Percentiles rank a stretch among this genome's conserved stretches.
phyloP scores from a whole-genome alignment of 305 asterid species.

The Vinca major region DNA sequence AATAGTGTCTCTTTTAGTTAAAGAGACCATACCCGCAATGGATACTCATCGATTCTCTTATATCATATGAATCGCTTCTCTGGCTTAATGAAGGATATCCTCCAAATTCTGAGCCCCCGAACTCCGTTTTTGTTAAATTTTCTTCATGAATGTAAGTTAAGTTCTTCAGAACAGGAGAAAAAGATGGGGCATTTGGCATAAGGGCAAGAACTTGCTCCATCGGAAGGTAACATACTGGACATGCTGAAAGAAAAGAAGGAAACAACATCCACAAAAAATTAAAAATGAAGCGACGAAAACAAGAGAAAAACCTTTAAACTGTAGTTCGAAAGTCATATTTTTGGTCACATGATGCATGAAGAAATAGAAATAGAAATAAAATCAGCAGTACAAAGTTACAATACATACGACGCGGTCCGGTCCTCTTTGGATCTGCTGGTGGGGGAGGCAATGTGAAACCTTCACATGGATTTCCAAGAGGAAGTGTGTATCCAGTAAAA shows the following conservation, averaged over 20 bases:
- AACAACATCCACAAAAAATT: constrained; percentile 9
- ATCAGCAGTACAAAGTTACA: constrained; percentile 12
- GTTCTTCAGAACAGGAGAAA: constrained; percentile 56
- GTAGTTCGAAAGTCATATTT: neutral
- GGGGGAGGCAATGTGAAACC: constrained; percentile 77
- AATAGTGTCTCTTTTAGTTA: neutral
- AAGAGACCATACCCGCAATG: constrained; percentile 64
- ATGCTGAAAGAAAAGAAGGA: constrained; percentile 44
- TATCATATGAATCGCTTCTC: constrained; percentile 61
- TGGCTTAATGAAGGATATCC: constrained; percentile 65
- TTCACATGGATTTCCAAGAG: constrained; percentile 81
- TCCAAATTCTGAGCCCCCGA: constrained; percentile 88
- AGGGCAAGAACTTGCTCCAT: constrained; percentile 53
- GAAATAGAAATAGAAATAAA: neutral
- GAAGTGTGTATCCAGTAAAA: constrained; percentile 68
- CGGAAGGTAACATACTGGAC: constrained; percentile 86
- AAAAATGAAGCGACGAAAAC: neutral
- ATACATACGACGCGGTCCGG: constrained; percentile 77
- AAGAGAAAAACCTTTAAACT: neutral
- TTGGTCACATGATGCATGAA: neutral
- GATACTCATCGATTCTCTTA: constrained; percentile 65
- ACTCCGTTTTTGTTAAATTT: constrained; percentile 49
- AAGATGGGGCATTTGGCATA: constrained; percentile 64
- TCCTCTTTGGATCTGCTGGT: constrained; percentile 72
- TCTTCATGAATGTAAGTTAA: constrained; percentile 58